These are phyloP conservation scores for Scalesia atractyloides DNA, from an alignment of 129 eudicot species.

Conservation along the genomic window DNA sequence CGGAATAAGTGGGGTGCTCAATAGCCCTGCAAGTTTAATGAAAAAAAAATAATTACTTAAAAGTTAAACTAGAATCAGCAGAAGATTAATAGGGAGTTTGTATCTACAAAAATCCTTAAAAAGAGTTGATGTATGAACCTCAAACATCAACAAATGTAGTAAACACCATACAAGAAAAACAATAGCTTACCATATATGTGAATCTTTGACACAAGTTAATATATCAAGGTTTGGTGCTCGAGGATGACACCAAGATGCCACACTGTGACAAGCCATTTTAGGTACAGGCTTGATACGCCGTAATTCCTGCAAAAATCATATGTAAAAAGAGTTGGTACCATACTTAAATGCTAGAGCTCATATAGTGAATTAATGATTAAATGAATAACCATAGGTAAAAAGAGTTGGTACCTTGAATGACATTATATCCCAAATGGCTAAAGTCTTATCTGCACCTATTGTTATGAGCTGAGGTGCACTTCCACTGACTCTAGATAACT, in stretches of 20 bases:
- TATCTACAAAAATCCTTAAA: slow-evolving; percentile 6
- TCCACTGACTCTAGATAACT: slow-evolving; percentile 89
- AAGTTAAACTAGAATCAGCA: slow-evolving; percentile 17
- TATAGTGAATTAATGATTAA: background rate
- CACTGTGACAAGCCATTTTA: slow-evolving; percentile 95
- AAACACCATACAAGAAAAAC: slow-evolving; percentile 1
- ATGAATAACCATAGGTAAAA: slow-evolving; percentile 12
- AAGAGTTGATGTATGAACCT: background rate
- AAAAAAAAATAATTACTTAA: slow-evolving; percentile 6
- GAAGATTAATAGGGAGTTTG: slow-evolving; percentile 14
- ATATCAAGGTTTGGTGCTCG: slow-evolving; percentile 99
- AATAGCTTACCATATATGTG: slow-evolving; percentile 83
- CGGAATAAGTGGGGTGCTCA: slow-evolving; percentile 98
- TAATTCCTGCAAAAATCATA: slow-evolving; percentile 62
- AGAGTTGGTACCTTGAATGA: slow-evolving; percentile 72
- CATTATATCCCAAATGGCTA: slow-evolving; percentile 98
- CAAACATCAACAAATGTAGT: slow-evolving; percentile 14
- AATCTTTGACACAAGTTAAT: slow-evolving; percentile 96
- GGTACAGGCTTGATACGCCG: slow-evolving; percentile 97
- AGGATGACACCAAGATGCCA: slow-evolving; percentile 99
- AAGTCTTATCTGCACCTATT: slow-evolving; percentile 95
- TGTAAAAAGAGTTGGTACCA: background rate
- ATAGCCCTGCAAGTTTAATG: slow-evolving; percentile 74
- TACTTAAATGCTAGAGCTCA: background rate
- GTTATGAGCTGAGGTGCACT: slow-evolving; percentile 97